phyloP scores from a whole-genome alignment of 768 basidiomycete species.

The Hydnum rufescens region DNA sequence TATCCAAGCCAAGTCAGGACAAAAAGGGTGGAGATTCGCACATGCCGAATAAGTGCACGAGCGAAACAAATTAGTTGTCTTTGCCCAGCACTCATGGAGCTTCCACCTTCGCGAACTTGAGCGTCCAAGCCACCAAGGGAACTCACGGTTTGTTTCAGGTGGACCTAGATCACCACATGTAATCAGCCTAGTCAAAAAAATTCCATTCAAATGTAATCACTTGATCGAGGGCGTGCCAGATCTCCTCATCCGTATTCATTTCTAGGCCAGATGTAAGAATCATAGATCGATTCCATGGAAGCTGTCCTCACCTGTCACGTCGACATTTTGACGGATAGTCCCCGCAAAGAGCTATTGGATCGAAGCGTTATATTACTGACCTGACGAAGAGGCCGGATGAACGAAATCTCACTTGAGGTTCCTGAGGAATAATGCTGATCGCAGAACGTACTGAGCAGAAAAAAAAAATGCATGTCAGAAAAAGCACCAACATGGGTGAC shows the following conservation, averaged over 20 bases:
- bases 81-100: conserved; percentile 70
- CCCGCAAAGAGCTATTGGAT: conserved; percentile 43
- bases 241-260: conserved; percentile 23
- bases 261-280: background rate
- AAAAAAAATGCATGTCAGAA: conserved; percentile 2
- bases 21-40: conserved; percentile 13
- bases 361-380: conserved; percentile 10
- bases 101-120: conserved; percentile 54
- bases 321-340: conserved; percentile 69
- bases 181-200: background rate
- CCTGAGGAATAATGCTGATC: conserved; percentile 75
- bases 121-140: conserved; percentile 50
- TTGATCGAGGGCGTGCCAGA: conserved; percentile 75
- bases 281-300: background rate
- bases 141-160: conserved; percentile 50
- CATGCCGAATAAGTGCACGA: conserved; percentile 60
- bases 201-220: conserved; percentile 12
- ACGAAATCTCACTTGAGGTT: conserved; percentile 20
- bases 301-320: conserved; percentile 39
- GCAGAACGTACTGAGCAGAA: conserved; percentile 40
- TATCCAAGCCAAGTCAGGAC: background rate
- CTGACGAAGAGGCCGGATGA: conserved; percentile 21
- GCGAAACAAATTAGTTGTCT: conserved; percentile 80
- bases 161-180: conserved; percentile 24
- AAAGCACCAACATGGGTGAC: background rate